A percentile compares a stretch with the other conserved stretches of the same genome.
These are phyloP conservation scores for Chaetothyriales sp. DNA, from an alignment of 2,329 filamentous ascomycete species.

Conservation along the genomic window DNA sequence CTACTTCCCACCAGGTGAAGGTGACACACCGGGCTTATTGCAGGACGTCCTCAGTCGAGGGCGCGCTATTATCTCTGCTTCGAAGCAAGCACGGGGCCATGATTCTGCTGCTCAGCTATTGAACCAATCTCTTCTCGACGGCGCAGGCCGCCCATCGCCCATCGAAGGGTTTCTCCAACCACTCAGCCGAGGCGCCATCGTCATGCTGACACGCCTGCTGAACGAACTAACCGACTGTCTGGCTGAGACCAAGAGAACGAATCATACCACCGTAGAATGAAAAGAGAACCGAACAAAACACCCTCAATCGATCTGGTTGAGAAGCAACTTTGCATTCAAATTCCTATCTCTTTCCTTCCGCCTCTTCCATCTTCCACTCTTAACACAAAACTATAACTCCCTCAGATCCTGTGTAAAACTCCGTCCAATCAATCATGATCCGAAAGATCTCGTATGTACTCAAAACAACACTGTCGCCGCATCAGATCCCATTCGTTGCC, in stretches of 20 bases:
- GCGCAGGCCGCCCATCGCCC: constrained; percentile 5
- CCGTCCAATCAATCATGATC: not conserved
- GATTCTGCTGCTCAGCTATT: constrained; percentile 4
- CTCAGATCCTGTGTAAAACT: not conserved
- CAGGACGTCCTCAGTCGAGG: constrained; percentile 18
- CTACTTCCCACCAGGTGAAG: constrained; percentile 24
- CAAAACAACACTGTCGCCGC: too few relatives aligned
- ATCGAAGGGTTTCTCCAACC: constrained; percentile 20
- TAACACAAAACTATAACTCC: too few relatives aligned
- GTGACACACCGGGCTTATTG: constrained; percentile 15
- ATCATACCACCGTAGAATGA: too few relatives aligned
- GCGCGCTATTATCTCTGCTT: constrained; percentile 18
- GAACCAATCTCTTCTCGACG: constrained; percentile 14
- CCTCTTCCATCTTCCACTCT: too few relatives aligned
- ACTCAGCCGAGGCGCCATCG: constrained; percentile 22
- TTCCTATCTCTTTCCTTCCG: too few relatives aligned
- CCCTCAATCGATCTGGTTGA: too few relatives aligned
- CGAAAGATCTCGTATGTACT: not conserved
- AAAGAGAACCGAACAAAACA: too few relatives aligned
- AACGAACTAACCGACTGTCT: constrained; percentile 9
- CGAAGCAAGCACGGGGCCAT: constrained; percentile 4
- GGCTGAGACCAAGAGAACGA: not conserved
- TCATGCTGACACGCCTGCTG: constrained; percentile 21
- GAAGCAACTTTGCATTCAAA: too few relatives aligned
- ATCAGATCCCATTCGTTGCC: not conserved